Base-by-base conservation (phyloP, 345 rosid species). In the Odontarrhena argentea region DNA sequence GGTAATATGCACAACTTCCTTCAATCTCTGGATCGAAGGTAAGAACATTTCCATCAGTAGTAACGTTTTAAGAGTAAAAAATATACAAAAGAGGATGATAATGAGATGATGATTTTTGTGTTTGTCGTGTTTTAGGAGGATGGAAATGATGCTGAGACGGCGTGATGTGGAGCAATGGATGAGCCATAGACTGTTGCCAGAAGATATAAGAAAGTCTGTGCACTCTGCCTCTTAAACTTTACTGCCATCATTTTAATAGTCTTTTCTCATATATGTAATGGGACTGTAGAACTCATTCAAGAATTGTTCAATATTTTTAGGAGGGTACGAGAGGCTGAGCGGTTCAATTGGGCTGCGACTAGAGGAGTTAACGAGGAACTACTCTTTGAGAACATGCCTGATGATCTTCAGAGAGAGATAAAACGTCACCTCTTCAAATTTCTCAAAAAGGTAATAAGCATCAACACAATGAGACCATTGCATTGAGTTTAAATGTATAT, bases 1-100 rank as follows among this genome's bases (percentile, higher is more conserved):
- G 97, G 96, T 47, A 91, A 91, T 73, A 87, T 91, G 82, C 97
- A 91, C 74, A 91, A 87, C 76, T 86, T 87, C 77, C 92, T 91
- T 64, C 97, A 84, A 58, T 81, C 95, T 62, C 83, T 87, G 9
- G 91, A 82, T 48, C 74, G 78, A 59, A 87, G 96, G 96, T 91
- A 74, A 2, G 48, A 4, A 62, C 32, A 62, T 48, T 47, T 36
- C 22, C 22, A 18, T 18, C 44, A 62, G 47, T 12, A 18, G 11
- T 4, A 9, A 15, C 14, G 12, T 58, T 41, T 40, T 34, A 38
- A 22, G 3, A 10, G 35, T 11, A 38, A 38, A 6, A 11, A 7
- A 2, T 52, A 11, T 6, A 11, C 1, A 24, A 24, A 11, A 51
- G 9, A 28, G 37, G 56, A 12, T 51, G 10, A 37, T 7, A 42